These are phyloP conservation scores for Fusarium napiforme DNA, from an alignment of 2,329 filamentous ascomycete genomes.

Conservation along the genomic window DNA sequence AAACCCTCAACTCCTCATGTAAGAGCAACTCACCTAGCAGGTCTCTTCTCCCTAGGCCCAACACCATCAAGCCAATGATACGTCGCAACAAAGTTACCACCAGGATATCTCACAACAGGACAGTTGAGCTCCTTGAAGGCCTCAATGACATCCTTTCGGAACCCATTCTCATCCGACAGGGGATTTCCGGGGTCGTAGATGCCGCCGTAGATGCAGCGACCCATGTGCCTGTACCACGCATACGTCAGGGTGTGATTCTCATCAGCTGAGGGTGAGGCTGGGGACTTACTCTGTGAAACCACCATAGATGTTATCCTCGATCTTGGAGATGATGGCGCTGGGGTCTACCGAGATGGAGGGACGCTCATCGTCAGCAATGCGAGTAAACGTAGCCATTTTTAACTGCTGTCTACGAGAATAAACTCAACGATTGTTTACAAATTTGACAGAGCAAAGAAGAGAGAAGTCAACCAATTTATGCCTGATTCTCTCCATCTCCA, in stretches of 20 bases:
- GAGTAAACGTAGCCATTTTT: conserved; percentile 79
- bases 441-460: not conserved
- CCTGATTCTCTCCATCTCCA: not conserved
- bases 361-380: conserved; percentile 68
- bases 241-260: not conserved
- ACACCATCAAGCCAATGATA: conserved; percentile 89
- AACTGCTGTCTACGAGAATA: not conserved
- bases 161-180: conserved; percentile 79
- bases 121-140: conserved; percentile 78
- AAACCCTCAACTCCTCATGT: not conserved
- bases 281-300: conserved; percentile 80
- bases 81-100: conserved; percentile 85
- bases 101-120: conserved; percentile 83
- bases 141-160: conserved; percentile 81
- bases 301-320: conserved; percentile 84
- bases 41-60: conserved; percentile 76
- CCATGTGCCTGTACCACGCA: conserved; percentile 74
- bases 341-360: conserved; percentile 75
- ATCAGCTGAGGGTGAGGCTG: not conserved
- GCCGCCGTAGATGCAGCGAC: conserved; percentile 87
- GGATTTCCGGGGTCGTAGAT: conserved; percentile 82
- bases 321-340: conserved; percentile 73
- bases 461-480: not conserved
- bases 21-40: conserved; percentile 50
- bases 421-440: not conserved